phyloP scores from a whole-genome alignment of 306 rosid species.

The Rosa persica region DNA sequence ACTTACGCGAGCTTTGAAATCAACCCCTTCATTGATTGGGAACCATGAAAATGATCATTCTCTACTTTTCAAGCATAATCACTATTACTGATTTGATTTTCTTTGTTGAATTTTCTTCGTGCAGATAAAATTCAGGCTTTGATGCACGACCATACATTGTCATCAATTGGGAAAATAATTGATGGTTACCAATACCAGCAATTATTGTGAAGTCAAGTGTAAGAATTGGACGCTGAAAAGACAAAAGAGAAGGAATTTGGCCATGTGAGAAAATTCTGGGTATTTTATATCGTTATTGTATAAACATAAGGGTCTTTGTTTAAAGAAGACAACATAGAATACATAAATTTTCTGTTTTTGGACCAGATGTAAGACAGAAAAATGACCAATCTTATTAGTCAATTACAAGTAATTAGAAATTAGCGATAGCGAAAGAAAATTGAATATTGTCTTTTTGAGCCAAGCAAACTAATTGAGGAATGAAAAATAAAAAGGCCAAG shows the following conservation, averaged over 20 bases:
- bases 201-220: conserved; percentile 35
- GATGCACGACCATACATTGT: conserved; percentile 32
- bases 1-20: conserved; percentile 36
- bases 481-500: too few relatives aligned
- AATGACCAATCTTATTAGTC: background rate
- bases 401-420: background rate
- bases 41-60: conserved; percentile 12
- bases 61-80: conserved; percentile 28
- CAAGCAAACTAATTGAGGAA: background rate
- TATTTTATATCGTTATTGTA: background rate
- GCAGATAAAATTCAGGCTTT: conserved; percentile 16
- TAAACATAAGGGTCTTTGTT: background rate
- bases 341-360: background rate
- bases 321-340: background rate
- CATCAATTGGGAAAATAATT: conserved; percentile 29
- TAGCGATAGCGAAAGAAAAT: background rate
- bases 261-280: background rate
- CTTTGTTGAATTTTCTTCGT: conserved; percentile 2
- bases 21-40: conserved; percentile 19
- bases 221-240: conserved; percentile 31
- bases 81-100: conserved; percentile 2
- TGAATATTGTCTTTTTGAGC: background rate
- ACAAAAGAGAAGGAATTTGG: background rate
- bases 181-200: conserved; percentile 13
- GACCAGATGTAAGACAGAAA: background rate